These are phyloP conservation scores for Phytophthora constricta DNA, from an alignment of 352 stramenopile genomes.

Conservation along the genomic window DNA sequence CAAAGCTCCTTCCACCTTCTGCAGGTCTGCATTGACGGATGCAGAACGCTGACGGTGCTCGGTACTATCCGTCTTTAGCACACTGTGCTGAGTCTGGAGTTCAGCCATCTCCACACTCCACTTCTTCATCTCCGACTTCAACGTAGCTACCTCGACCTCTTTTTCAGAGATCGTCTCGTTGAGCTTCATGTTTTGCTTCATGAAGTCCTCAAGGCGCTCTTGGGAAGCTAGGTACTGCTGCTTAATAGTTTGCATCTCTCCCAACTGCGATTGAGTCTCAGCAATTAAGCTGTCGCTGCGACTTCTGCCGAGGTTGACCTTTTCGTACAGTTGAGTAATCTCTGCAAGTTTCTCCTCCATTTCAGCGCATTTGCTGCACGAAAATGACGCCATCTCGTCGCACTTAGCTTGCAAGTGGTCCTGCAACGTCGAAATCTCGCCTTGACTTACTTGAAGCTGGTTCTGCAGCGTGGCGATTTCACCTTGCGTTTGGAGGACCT, in stretches of 20 bases:
- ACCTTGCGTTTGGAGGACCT: slow-evolving; percentile 35
- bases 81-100: slow-evolving; percentile 48
- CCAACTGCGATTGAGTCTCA: slow-evolving; percentile 55
- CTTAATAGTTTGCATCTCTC: slow-evolving; percentile 49
- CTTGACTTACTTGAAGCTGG: slow-evolving; percentile 29
- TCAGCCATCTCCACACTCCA: slow-evolving; percentile 48
- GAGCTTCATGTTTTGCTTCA: slow-evolving; percentile 60
- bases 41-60: slow-evolving; percentile 52
- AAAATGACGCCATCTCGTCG: slow-evolving; percentile 35
- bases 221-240: slow-evolving; percentile 45
- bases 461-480: slow-evolving; percentile 41
- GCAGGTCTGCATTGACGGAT: slow-evolving; percentile 49
- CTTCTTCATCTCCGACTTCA: slow-evolving; percentile 55
- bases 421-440: slow-evolving; percentile 40
- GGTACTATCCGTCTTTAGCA: slow-evolving; percentile 52
- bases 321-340: slow-evolving; percentile 62
- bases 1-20: slow-evolving; percentile 46
- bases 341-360: slow-evolving; percentile 58
- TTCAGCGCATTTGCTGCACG: slow-evolving; percentile 48
- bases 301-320: slow-evolving; percentile 62
- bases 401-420: slow-evolving; percentile 45
- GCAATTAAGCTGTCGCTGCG: slow-evolving; percentile 66
- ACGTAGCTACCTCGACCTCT: slow-evolving; percentile 49
- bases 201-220: slow-evolving; percentile 51
- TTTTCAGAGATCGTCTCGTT: slow-evolving; percentile 65